Evolutionary conservation across 306 rosid genomes (phyloP), one percentile per base, ranked within the genome.

Genomic region (Begonia peltatifolia): DNA sequence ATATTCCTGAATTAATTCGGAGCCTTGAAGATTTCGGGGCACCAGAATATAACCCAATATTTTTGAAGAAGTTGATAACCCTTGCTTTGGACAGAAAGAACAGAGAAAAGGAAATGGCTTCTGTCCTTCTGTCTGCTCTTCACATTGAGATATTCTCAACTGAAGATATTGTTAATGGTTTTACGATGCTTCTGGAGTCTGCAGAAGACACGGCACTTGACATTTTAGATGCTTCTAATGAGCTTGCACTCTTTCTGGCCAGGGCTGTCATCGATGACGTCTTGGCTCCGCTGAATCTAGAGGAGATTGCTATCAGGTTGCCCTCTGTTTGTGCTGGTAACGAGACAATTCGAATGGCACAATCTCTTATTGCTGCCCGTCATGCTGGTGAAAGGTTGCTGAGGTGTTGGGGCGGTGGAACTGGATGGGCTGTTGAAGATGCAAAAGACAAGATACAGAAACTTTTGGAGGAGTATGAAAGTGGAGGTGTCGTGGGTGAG

Each of bases 381-480:
- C 78, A 76, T 9, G 74, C 93, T 0, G 93, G 93, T 10, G 87
- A 83, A 64, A 49, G 87, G 30, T 79, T 83, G 47, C 49, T 79
- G 46, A 74, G 93, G 55, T 83, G 87, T 67, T 83, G 93, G 93
- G 93, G 93, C 11, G 93, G 87, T 13, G 93, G 84, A 1, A 87
- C 87, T 47, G 93, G 93, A 38, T 83, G 84, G 84, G 87, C 74
- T 4, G 71, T 83, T 23, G 87, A 74, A 48, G 87, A 83, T 71
- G 84, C 79, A 11, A 79, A 79, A 59, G 93, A 76, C 68, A 83
- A 74, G 76, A 76, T 83, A 69, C 71, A 71, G 68, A 90, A 90
- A 71, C 92, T 90, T 25, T 51, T 90, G 36, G 99, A 90, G 77
- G 99, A 90, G 72, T 90, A 76, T 13, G 99, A 90, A 63, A 83